Conservation (phyloP, 2,329 filamentous ascomycete genomes). For the Aspergillus intermedius region DNA sequence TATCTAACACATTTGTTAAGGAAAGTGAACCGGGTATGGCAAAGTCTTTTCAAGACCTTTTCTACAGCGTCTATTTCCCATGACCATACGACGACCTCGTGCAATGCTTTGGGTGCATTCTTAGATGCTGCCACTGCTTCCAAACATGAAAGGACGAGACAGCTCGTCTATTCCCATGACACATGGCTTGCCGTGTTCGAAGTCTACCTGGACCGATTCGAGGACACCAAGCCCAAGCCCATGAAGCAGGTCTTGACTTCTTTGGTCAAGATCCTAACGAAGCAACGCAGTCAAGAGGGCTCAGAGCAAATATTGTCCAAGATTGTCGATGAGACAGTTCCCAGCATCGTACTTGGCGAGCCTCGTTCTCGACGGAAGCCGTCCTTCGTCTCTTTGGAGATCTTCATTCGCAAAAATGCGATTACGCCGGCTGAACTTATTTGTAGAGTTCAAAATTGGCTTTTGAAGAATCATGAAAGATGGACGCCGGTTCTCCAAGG, state of each 20-base stretch:
- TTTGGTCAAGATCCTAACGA: conserved; percentile 29
- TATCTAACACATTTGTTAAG: conserved; percentile 15
- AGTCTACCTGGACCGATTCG: conserved; percentile 34
- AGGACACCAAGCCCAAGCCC: conserved; percentile 39
- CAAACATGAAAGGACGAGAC: conserved; percentile 21
- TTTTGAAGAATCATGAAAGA: conserved; percentile 21
- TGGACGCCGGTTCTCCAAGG: conserved; percentile 29
- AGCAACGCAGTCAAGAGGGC: conserved; percentile 18
- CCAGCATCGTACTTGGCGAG: conserved; percentile 33
- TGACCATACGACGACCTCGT: conserved; percentile 36
- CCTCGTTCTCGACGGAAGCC: conserved; percentile 34
- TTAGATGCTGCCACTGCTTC: conserved; percentile 33
- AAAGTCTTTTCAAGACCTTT: conserved; percentile 37
- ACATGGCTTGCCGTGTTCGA: conserved; percentile 38
- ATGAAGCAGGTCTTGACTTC: conserved; percentile 40
- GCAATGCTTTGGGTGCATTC: conserved; percentile 41
- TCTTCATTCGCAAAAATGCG: conserved; percentile 32
- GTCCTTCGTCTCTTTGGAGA: conserved; percentile 30
- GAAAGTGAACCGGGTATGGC: conserved; percentile 31
- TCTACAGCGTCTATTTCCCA: conserved; percentile 31
- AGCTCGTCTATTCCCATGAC: conserved; percentile 26
- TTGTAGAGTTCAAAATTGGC: conserved; percentile 25
- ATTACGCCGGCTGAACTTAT: conserved; percentile 27
- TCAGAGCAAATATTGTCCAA: conserved; percentile 14
- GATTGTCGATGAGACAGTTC: conserved; percentile 24